These are phyloP conservation scores for Bryopsis sp. DNA, from an alignment of 139 green algal genomes.

Conservation along the genomic window DNA sequence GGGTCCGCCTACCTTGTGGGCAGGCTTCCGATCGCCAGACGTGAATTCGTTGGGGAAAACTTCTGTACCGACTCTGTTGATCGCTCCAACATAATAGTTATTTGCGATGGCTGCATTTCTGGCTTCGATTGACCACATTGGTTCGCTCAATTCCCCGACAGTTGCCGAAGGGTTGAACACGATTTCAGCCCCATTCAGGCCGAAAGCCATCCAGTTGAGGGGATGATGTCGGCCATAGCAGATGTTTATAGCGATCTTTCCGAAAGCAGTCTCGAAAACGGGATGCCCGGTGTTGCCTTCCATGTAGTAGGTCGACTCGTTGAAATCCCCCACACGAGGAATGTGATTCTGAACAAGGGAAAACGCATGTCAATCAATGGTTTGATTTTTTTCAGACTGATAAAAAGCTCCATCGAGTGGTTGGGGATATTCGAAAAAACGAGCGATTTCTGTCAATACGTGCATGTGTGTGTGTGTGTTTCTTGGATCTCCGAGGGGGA, in stretches of 20 bases:
- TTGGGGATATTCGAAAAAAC: no score
- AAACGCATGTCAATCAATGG: background rate
- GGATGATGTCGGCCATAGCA: constrained; percentile 97
- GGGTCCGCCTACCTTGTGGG: constrained; percentile 60
- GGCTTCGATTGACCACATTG: constrained; percentile 77
- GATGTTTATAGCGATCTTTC: constrained; percentile 92
- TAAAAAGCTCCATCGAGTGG: no score
- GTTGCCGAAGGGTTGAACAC: constrained; percentile 97
- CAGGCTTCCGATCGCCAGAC: constrained; percentile 76
- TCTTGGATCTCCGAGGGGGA: no score
- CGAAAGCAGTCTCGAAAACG: constrained; percentile 86
- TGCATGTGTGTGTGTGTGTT: no score
- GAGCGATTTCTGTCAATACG: no score
- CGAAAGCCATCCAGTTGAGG: constrained; percentile 92
- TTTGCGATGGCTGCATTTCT: constrained; percentile 88
- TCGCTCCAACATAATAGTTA: constrained; percentile 61
- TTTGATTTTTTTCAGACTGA: no score
- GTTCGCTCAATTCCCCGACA: constrained; percentile 79
- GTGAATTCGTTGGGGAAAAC: constrained; percentile 91
- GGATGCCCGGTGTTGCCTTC: constrained; percentile 89
- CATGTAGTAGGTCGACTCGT: constrained; percentile 98
- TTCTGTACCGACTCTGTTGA: constrained; percentile 95
- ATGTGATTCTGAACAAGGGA: constrained; percentile 84
- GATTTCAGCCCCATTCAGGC: constrained; percentile 92
- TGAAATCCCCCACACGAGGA: constrained; percentile 93